Evolutionary conservation across 1,139 yeast genomes (phyloP).

Genomic region (Blastobotrys persicus): DNA sequence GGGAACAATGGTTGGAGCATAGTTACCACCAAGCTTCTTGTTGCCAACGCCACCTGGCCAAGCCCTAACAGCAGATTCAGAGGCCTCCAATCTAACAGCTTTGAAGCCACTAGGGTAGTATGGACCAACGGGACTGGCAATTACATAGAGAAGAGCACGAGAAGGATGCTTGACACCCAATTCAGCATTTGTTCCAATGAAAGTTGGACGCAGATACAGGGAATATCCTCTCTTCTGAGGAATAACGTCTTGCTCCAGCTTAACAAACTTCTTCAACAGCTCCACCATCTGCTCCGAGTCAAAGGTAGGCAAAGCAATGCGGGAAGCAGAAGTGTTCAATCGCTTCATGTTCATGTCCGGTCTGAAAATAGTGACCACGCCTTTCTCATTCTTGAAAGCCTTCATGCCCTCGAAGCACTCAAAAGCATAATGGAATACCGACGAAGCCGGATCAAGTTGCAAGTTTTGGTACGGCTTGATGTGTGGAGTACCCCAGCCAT

Average conservation of each 20-base stretch:
- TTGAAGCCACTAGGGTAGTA: constrained; percentile 84
- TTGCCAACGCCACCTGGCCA: constrained; percentile 99
- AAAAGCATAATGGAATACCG: constrained; percentile 91
- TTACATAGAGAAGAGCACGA: constrained; percentile 75
- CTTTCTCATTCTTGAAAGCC: constrained; percentile 66
- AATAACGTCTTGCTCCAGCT: constrained; percentile 69
- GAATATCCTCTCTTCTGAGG: constrained; percentile 88
- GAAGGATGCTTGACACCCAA: constrained; percentile 83
- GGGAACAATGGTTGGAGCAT: constrained; percentile 91
- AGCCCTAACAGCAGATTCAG: constrained; percentile 92
- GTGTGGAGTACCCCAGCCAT: constrained; percentile 85
- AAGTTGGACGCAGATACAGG: constrained; percentile 86
- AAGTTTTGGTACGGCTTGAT: constrained; percentile 82
- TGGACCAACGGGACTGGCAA: constrained; percentile 96
- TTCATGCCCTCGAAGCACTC: constrained; percentile 96
- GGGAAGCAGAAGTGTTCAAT: constrained; percentile 81
- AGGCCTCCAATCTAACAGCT: constrained; percentile 90
- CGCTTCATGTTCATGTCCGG: constrained; percentile 89
- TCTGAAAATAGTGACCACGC: constrained; percentile 80
- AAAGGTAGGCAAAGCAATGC: constrained; percentile 84
- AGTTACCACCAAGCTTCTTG: constrained; percentile 94
- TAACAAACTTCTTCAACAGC: constrained; percentile 69
- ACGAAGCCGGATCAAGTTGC: constrained; percentile 76
- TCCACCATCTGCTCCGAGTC: constrained; percentile 74
- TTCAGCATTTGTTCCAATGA: constrained; percentile 86